Conservation (phyloP, 169 alveolate genomes). For the Plasmodium berghei region DNA sequence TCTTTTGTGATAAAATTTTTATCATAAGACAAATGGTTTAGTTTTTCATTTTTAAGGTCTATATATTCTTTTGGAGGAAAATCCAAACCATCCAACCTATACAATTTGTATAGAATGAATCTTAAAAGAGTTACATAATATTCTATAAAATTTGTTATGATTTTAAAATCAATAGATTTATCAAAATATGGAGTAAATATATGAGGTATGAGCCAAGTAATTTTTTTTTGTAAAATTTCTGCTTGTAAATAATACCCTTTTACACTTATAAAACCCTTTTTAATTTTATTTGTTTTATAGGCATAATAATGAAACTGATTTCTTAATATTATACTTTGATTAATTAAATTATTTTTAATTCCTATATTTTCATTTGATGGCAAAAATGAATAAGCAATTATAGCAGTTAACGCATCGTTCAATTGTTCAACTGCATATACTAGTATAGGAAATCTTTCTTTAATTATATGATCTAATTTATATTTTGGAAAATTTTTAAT, state of each 20-base stretch:
- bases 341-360: conserved; percentile 8
- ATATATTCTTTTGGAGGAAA: conserved; percentile 86
- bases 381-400: conserved; percentile 85
- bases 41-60: conserved; percentile 28
- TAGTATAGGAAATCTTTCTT: conserved; percentile 97
- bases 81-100: conserved; percentile 85
- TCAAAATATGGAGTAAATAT: conserved; percentile 90
- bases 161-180: conserved; percentile 65
- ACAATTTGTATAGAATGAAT: conserved; percentile 94
- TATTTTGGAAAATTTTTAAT: conserved; percentile 92
- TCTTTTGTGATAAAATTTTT: neutral
- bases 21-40: conserved; percentile 35
- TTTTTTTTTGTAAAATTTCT: conserved; percentile 91
- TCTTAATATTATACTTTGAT: conserved; percentile 6
- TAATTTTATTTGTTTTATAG: conserved; percentile 75
- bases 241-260: conserved; percentile 99
- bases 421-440: conserved; percentile 97
- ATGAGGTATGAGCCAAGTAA: conserved; percentile 99
- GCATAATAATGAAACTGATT: conserved; percentile 32
- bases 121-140: conserved; percentile 93
- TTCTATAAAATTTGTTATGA: conserved; percentile 94
- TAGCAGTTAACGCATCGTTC: conserved; percentile 97
- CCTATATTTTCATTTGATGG: conserved; percentile 23
- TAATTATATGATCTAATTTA: conserved; percentile 94
- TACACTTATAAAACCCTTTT: conserved; percentile 94